Base-by-base conservation (phyloP, 768 basidiomycete genomes). In the Russula earlei region DNA sequence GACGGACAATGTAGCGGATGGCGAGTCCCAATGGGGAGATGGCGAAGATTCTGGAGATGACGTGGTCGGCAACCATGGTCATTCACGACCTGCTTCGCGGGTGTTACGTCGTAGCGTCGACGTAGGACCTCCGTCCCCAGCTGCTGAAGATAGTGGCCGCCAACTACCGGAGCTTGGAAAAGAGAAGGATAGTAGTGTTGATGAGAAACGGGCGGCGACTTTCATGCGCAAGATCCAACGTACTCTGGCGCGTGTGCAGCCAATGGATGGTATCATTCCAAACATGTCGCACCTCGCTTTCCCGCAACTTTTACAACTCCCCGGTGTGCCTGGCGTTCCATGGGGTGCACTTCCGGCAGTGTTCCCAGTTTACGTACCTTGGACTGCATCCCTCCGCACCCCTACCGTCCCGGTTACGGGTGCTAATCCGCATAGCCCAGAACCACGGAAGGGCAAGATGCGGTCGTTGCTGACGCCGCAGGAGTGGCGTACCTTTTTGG, bases 321-420 rank as follows among this genome's bases (percentile, higher is more conserved):
- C 79, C 9, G 75, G 77, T 33, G 75, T 84, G 37, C 81, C 82
- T 22, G 69, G 49, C 15, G 62, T 67, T 19, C 67, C 67, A 17
- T 74, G 73, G 72, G 67, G 64, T 27, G 65, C 67, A 24, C 70
- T 87, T n/a, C 84, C 84, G 25, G 73, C 87, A 70, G 85, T 87
- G 12, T 90, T 91, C 77, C 87, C 89, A 17, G 77, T 90, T 22
- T 78, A 83, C 56, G 81, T 90, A 15, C 86, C 89, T 4, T 75
- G 77, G 66, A 79, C 84, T 1, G 77, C 82, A 17, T 80, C 88
- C 68, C 72, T 84, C 54, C 77, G 81, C 51, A 80, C 73, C 8
- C 71, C 70, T 52, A 71, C 68, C 33, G 72, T 78, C 70, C 52
- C 58, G 22, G 62, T 41, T 48, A 61, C 52, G 33, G 58, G 25